A percentile compares a stretch with the other conserved stretches of the same genome.
Evolutionary conservation across 2,329 filamentous ascomycete genomes (phyloP).

Genomic region (Cladobotryum mycophilum): DNA sequence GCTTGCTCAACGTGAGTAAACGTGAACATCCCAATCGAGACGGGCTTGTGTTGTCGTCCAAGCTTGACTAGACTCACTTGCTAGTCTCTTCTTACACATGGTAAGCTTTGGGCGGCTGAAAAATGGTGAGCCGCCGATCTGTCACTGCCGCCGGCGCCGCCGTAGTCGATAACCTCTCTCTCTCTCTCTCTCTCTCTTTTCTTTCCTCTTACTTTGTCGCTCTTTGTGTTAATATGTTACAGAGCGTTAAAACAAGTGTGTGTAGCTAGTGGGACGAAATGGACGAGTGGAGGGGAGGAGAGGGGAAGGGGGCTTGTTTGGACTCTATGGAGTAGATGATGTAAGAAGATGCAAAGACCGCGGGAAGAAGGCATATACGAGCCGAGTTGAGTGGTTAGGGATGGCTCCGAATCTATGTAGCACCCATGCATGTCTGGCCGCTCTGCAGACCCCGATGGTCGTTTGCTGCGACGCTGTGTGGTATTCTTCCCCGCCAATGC

Average conservation of each 20-base stretch:
- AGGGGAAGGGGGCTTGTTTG: neutral
- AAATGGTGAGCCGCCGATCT: conserved; percentile 7
- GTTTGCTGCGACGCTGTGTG: too few relatives aligned
- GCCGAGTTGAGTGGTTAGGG: too few relatives aligned
- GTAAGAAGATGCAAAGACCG: too few relatives aligned
- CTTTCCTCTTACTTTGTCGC: neutral
- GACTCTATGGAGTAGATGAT: neutral
- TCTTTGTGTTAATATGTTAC: neutral
- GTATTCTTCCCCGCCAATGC: neutral
- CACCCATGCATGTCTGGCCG: too few relatives aligned
- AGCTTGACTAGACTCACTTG: neutral
- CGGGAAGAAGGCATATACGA: too few relatives aligned
- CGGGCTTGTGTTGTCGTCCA: neutral
- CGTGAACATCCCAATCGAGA: neutral
- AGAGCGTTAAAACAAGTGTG: neutral
- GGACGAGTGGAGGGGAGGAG: neutral
- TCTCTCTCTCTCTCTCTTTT: neutral
- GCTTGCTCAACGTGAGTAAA: neutral
- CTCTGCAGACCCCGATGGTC: too few relatives aligned
- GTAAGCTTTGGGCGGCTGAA: conserved; percentile 8
- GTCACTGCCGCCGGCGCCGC: conserved; percentile 9
- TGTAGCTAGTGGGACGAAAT: too few relatives aligned
- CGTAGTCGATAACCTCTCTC: neutral
- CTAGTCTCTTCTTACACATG: neutral
- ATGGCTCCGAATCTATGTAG: too few relatives aligned